Evolutionary conservation across 768 basidiomycete genomes (phyloP), one percentile per base, ranked within the genome.

Genomic region (Auricularia auricula-judae): DNA sequence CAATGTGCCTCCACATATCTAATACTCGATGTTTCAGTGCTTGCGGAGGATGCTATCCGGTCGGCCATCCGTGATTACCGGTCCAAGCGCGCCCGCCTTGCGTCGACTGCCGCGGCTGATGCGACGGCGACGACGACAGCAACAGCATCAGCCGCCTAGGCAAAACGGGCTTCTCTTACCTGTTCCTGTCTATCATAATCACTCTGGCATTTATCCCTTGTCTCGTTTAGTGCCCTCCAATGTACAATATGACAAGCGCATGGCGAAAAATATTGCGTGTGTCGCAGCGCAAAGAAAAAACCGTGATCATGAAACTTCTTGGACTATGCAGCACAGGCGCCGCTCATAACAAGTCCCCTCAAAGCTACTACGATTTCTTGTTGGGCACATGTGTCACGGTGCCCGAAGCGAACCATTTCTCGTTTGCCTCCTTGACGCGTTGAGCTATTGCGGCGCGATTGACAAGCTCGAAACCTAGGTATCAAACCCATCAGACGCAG

Each of bases 21-120:
- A 65, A n/a, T 51, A 42, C 35, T 21, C 59, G 68, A 63, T 68
- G 73, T 67, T 72, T 66, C 73, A 87, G 91, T 98, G 89, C 77
- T 98, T 68, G 95, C 97, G 14, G 97, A 99, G 77, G 97, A 99
- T 75, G 97, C 97, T 65, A 99, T 99, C 75, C 92, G 91, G 63
- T 96, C 95, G 11, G 97, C 97, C 53, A 99, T 99, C 75, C 90
- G 92, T 70, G 89, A 98, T 74, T 98, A 98, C 79, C 85, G 86
- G 71, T 83, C 84, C 66, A 99, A 99, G 80, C 87, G 92, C 64
- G 77, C 74, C 66, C 80, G 75, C 66, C 67, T 80, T 69, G 66
- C 16, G 16, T 23, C 14, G 10, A 14, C 54, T 56, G 82, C 85
- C 42, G 86, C 84, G 71, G 86, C 91, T 65, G 85, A 90, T 72